phyloP scores from a whole-genome alignment of 306 rosid species.

The Acmispon strigosus region DNA sequence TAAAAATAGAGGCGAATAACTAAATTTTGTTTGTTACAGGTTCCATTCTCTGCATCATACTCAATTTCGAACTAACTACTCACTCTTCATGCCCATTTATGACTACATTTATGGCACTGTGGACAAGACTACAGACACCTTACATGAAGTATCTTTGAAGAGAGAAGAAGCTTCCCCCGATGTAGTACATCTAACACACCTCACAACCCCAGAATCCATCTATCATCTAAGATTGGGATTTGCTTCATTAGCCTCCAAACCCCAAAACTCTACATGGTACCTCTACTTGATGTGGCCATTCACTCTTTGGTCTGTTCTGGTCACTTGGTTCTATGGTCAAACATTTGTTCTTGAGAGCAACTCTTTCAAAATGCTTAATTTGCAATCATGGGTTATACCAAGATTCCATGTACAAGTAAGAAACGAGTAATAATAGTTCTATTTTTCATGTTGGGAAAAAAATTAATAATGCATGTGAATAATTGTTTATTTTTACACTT shows the following conservation, averaged over 20 bases:
- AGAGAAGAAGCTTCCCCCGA: constrained; percentile 31
- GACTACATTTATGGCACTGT: constrained; percentile 58
- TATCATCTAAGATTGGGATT: constrained; percentile 56
- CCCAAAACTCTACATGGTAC: constrained; percentile 43
- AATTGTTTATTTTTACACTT: background rate
- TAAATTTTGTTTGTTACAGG: constrained; percentile 26
- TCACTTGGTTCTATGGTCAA: constrained; percentile 37
- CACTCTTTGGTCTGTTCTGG: constrained; percentile 41
- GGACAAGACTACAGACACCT: constrained; percentile 41
- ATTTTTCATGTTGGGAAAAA: background rate
- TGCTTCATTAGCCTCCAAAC: constrained; percentile 52
- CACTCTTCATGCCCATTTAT: constrained; percentile 75
- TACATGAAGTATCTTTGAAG: constrained; percentile 38
- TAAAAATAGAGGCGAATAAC: no score
- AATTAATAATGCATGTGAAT: background rate
- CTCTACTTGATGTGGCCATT: constrained; percentile 59
- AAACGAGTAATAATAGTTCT: background rate
- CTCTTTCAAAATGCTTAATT: constrained; percentile 32
- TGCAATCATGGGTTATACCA: constrained; percentile 71
- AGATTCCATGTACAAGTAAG: constrained; percentile 60
- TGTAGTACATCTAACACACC: constrained; percentile 60
- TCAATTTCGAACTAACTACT: constrained; percentile 58
- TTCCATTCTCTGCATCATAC: constrained; percentile 76
- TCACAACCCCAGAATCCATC: constrained; percentile 60
- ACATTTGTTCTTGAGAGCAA: constrained; percentile 58